Percentiles rank a stretch among this genome's conserved stretches.
Conservation (phyloP, 345 rosid species). For the Crucihimalaya himalaica region DNA sequence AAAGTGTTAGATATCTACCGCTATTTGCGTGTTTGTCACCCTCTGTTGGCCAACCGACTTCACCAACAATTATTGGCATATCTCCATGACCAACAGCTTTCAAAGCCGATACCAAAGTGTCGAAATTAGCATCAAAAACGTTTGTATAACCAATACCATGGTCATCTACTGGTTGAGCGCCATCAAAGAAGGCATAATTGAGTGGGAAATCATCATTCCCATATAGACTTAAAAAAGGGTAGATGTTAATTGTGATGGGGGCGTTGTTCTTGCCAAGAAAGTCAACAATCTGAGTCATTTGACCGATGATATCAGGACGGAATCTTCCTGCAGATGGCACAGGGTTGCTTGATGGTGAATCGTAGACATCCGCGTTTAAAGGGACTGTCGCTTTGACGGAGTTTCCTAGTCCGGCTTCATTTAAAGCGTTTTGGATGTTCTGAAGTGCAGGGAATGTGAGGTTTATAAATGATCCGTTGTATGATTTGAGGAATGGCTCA, state of each 20-base stretch:
- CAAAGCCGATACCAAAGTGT: constrained; percentile 73
- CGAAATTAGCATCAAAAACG: constrained; percentile 86
- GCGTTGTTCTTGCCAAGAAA: constrained; percentile 66
- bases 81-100: constrained; percentile 66
- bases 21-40: constrained; percentile 57
- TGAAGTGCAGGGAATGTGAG: constrained; percentile 76
- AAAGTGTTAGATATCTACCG: background rate
- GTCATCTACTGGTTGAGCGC: constrained; percentile 58
- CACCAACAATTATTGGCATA: constrained; percentile 45
- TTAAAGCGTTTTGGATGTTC: constrained; percentile 86
- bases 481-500: constrained; percentile 75
- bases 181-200: constrained; percentile 85
- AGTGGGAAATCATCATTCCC: constrained; percentile 71
- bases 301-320: constrained; percentile 54
- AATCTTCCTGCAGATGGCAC: constrained; percentile 82
- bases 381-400: constrained; percentile 84
- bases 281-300: constrained; percentile 73
- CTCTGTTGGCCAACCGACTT: constrained; percentile 39
- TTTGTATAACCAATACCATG: constrained; percentile 64
- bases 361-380: constrained; percentile 76
- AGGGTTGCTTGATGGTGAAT: constrained; percentile 56
- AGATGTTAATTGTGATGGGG: constrained; percentile 83
- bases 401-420: constrained; percentile 70
- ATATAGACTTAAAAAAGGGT: constrained; percentile 86
- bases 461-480: constrained; percentile 65